A percentile compares a stretch with the other conserved stretches of the same genome.
Conservation (phyloP, 345 rosid genomes). For the Crucihimalaya himalaica region DNA sequence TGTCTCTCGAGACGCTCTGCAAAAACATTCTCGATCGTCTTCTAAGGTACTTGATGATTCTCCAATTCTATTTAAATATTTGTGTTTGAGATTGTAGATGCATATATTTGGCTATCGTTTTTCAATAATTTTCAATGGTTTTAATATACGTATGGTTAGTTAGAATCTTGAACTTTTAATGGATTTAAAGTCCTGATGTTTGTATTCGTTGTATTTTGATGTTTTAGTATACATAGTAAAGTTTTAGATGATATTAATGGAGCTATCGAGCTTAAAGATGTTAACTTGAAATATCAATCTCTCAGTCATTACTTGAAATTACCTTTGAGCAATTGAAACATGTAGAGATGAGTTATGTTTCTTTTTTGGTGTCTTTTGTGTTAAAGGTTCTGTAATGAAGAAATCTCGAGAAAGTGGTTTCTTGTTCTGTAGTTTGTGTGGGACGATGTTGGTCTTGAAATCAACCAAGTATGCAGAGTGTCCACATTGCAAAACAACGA, state of each 20-base stretch:
- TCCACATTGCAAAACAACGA: conserved; percentile 27
- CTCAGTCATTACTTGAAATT: not conserved
- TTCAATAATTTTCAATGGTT: too few species aligned
- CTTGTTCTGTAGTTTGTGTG: conserved; percentile 40
- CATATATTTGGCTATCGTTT: too few species aligned
- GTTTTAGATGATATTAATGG: conserved; percentile 46
- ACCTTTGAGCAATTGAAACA: not conserved
- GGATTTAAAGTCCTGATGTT: not conserved
- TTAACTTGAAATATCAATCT: not conserved
- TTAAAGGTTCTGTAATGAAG: conserved; percentile 28
- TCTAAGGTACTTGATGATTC: too few species aligned
- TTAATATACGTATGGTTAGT: too few species aligned
- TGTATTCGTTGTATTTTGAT: not conserved
- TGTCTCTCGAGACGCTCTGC: too few species aligned
- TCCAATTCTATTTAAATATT: too few species aligned
- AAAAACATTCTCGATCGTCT: too few species aligned
- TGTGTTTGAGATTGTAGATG: too few species aligned
- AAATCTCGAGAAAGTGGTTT: conserved; percentile 35
- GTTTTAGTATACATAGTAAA: conserved; percentile 37
- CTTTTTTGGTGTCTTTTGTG: not conserved
- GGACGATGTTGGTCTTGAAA: conserved; percentile 35
- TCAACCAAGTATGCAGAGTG: conserved; percentile 31
- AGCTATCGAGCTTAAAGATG: conserved; percentile 33
- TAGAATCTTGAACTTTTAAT: not conserved
- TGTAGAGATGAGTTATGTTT: not conserved